Conservation (phyloP, 106 monocot genomes). For the Apostasia shenzhenica region DNA sequence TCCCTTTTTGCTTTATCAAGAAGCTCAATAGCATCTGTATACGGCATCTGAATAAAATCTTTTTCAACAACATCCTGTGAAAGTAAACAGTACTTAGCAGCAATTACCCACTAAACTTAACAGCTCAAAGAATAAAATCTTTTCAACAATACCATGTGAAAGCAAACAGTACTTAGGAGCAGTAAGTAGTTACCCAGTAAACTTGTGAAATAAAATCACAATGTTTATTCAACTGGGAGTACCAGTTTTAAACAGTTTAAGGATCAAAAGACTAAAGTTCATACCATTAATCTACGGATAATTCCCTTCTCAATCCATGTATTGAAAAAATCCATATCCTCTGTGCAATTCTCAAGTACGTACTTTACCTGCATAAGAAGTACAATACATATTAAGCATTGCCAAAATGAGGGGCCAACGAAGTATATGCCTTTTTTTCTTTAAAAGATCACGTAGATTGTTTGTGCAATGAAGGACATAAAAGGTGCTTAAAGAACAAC, state of each 20-base stretch:
- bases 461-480: not conserved
- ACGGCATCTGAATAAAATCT: conserved; percentile 86
- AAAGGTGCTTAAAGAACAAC: not conserved
- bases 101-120: too few relatives aligned
- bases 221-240: not conserved
- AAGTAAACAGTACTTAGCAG: not conserved
- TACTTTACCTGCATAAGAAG: conserved; percentile 63
- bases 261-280: not conserved
- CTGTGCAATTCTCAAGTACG: conserved; percentile 91
- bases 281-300: conserved; percentile 68
- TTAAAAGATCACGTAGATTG: not conserved
- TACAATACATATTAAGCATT: conserved; percentile 5
- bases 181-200: too few relatives aligned
- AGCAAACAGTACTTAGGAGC: too few relatives aligned
- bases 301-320: conserved; percentile 99
- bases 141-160: not conserved
- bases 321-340: conserved; percentile 98
- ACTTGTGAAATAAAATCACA: too few relatives aligned
- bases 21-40: conserved; percentile 82
- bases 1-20: conserved; percentile 77
- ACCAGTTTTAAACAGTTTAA: too few relatives aligned
- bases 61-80: conserved; percentile 88
- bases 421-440: too few relatives aligned
- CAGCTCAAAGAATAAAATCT: too few relatives aligned
- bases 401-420: not conserved